A percentile compares a stretch with the other conserved stretches of the same genome.
Evolutionary conservation across 306 rosid species (phyloP).

Genomic region (Begonia peltatifolia): DNA sequence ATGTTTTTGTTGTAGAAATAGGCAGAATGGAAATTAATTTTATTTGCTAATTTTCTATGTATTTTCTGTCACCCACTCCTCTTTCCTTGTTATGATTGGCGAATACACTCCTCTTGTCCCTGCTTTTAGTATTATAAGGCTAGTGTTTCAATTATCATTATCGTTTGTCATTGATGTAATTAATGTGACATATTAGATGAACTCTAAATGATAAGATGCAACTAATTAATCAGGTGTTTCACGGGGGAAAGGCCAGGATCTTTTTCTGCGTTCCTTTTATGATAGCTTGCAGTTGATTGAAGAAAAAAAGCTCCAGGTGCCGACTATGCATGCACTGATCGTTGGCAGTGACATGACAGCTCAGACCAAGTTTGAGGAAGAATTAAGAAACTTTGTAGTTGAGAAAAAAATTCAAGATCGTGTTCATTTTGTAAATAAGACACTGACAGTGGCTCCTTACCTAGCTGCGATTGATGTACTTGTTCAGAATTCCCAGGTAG

Average conservation of each 20-base stretch:
- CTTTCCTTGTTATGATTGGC: too few relatives aligned
- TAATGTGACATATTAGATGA: neutral
- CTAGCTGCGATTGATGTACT: constrained; percentile 84
- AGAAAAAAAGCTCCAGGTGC: constrained; percentile 68
- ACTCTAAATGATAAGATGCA: neutral
- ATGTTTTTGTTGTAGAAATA: too few relatives aligned
- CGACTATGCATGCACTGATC: constrained; percentile 70
- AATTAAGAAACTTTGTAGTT: constrained; percentile 51
- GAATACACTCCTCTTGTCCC: too few relatives aligned
- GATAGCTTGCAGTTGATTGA: constrained; percentile 50
- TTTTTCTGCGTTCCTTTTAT: constrained; percentile 73
- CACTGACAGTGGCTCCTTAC: constrained; percentile 86
- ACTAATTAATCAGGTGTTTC: constrained; percentile 55
- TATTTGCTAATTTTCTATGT: too few relatives aligned
- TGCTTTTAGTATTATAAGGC: too few relatives aligned
- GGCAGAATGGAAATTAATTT: too few relatives aligned
- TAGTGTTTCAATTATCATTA: too few relatives aligned
- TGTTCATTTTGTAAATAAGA: constrained; percentile 88
- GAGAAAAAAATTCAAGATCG: constrained; percentile 65
- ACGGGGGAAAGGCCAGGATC: constrained; percentile 92
- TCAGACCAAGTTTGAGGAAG: constrained; percentile 67
- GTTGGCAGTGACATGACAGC: constrained; percentile 88
- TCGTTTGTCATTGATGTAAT: too few relatives aligned
- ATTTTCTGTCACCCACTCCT: too few relatives aligned
- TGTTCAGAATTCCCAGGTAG: constrained; percentile 97